Evolutionary conservation across 1,139 yeast genomes (phyloP).

Genomic region (Arxiozyma slooffiae): DNA sequence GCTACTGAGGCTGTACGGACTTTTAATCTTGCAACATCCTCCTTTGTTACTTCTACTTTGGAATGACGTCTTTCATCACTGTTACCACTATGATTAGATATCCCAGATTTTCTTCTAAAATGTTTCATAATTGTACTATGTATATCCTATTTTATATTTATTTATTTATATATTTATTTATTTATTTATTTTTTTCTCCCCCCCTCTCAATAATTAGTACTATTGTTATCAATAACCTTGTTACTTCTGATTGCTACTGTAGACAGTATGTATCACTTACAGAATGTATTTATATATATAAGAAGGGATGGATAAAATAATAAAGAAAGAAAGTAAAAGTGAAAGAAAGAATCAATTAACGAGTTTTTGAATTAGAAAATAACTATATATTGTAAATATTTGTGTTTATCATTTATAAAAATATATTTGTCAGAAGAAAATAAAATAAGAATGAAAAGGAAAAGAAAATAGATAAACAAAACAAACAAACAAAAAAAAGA

Average conservation of each 20-base stretch:
- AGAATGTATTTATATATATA: too few relatives aligned
- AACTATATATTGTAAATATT: too few relatives aligned
- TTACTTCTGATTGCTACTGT: too few relatives aligned
- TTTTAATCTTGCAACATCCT: constrained; percentile 44
- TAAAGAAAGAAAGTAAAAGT: neutral
- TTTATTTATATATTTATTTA: too few relatives aligned
- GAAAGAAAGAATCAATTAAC: neutral
- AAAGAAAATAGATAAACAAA: neutral
- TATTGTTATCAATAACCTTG: too few relatives aligned
- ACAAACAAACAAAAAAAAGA: too few relatives aligned
- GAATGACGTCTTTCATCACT: constrained; percentile 21
- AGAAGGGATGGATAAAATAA: neutral
- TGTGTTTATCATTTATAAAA: neutral
- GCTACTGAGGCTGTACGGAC: constrained; percentile 59
- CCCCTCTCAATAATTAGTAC: neutral
- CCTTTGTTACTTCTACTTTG: constrained; percentile 32
- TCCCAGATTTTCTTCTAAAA: constrained; percentile 24
- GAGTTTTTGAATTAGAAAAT: neutral
- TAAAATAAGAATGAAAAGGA: neutral
- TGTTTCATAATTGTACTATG: constrained; percentile 19
- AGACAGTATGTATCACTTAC: too few relatives aligned
- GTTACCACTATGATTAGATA: constrained; percentile 13
- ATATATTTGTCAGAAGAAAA: too few relatives aligned
- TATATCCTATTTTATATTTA: neutral
- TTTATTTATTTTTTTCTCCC: too few relatives aligned